Evolutionary conservation across 306 rosid species (phyloP), one percentile per base, ranked within the genome.

Genomic region (Nissolia schottii): DNA sequence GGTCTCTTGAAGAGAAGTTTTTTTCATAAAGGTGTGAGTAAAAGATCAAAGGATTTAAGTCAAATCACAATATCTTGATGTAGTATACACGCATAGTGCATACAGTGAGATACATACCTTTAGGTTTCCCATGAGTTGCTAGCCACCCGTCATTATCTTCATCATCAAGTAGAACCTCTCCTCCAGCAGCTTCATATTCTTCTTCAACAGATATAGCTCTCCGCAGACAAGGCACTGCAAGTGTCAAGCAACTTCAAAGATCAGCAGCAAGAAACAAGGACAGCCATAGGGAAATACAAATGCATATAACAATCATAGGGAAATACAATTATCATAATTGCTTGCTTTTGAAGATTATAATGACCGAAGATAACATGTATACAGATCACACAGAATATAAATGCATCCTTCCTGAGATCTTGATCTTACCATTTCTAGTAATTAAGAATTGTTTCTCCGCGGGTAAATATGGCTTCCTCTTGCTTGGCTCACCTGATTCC

Each of bases 131-230:
- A 34, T 94, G 98, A 55, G 97, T 91, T 61, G 98, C 98, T 80
- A 94, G 76, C 98, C 98, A 94, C 37, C 98, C 98, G 78, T 94
- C 96, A 68, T 86, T 84, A 61, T 93, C 98, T 79, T 91, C 98
- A 59, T 87, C 85, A 68, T 94, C 99, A 67, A 94, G 84, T 61
- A 94, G 85, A 85, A 94, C 90, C 81, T 91, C 98, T 64, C 87
- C 92, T 49, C 98, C 98, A 5, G 97, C 85, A 67, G 99, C 99
- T 85, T 94, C 99, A 51, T 94, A 94, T 68, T 94, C 99, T 83
- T 91, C 99, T 84, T 89, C 97, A 35, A 94, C 82, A 82, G 87
- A 91, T 22, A 90, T 91, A 73, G 92, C 99, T 78, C 97, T 92
- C 18, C 96, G 86, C 57, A 88, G 76, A 85, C 99, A 94, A 71